These are phyloP conservation scores for Tolypocladium endophyticum DNA, from an alignment of 2,329 filamentous ascomycete species.

Conservation along the genomic window DNA sequence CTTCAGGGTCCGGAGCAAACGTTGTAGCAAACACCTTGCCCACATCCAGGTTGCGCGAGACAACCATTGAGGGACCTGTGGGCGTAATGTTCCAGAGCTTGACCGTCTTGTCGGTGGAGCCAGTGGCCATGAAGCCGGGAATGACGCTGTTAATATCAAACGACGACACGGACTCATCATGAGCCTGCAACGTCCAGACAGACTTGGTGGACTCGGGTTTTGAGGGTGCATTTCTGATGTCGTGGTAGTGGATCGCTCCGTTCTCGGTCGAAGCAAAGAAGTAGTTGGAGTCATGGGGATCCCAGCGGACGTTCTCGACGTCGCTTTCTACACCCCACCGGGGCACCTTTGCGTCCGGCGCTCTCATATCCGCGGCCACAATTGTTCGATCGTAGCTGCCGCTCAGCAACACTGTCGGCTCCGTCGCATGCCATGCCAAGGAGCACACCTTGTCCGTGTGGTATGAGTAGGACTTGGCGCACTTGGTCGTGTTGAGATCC, in stretches of 20 bases:
- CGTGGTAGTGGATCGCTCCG: constrained; percentile 86
- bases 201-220: constrained; percentile 69
- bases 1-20: constrained; percentile 83
- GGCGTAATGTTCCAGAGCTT: constrained; percentile 91
- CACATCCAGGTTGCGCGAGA: constrained; percentile 82
- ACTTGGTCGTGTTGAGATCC: constrained; percentile 86
- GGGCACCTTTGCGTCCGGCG: constrained; percentile 69
- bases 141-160: constrained; percentile 88
- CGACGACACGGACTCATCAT: constrained; percentile 82
- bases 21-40: constrained; percentile 87
- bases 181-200: constrained; percentile 89
- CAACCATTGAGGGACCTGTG: constrained; percentile 78
- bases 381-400: constrained; percentile 93
- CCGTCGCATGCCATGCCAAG: constrained; percentile 80
- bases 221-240: constrained; percentile 65
- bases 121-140: constrained; percentile 87
- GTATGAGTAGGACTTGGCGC: constrained; percentile 89
- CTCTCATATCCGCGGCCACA: constrained; percentile 92
- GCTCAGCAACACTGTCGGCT: constrained; percentile 80
- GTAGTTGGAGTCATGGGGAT: constrained; percentile 83
- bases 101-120: constrained; percentile 86
- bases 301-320: constrained; percentile 86
- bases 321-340: constrained; percentile 94
- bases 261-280: constrained; percentile 94
- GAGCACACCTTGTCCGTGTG: constrained; percentile 98